A percentile compares a stretch with the other conserved stretches of the same genome.
Evolutionary conservation across 805 yeast genomes (phyloP).

Genomic region (Candida maris): DNA sequence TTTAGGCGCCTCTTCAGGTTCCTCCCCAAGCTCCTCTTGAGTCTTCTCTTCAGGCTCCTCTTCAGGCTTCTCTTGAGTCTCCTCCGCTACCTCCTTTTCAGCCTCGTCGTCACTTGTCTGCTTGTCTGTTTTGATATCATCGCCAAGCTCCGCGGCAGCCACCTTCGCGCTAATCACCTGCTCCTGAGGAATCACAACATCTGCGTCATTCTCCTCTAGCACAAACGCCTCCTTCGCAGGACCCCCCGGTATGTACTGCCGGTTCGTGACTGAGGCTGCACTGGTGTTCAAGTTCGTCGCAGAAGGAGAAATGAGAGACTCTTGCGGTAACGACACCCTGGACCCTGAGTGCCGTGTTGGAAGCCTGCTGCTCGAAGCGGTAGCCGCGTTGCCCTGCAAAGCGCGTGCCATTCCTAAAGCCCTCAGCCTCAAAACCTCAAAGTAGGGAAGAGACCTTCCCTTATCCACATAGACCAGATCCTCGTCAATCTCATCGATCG

Average conservation of each 20-base stretch:
- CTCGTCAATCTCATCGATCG: constrained; percentile 59
- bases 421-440: constrained; percentile 66
- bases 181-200: constrained; percentile 11
- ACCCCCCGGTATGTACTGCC: constrained; percentile 33
- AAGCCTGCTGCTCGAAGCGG: constrained; percentile 9
- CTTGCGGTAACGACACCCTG: constrained; percentile 29
- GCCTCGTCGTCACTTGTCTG: constrained; percentile 2
- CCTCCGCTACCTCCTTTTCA: constrained; percentile 7
- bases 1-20: constrained; percentile 2
- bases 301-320: constrained; percentile 31
- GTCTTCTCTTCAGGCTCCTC: constrained; percentile 11
- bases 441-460: constrained; percentile 51
- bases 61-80: constrained; percentile 13
- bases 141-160: constrained; percentile 5
- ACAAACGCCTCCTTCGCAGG: constrained; percentile 24
- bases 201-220: constrained; percentile 4
- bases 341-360: constrained; percentile 17
- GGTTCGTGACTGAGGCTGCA: constrained; percentile 25
- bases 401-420: constrained; percentile 39
- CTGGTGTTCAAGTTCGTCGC: constrained; percentile 15
- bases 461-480: constrained; percentile 42
- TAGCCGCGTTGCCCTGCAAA: constrained; percentile 3
- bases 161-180: constrained; percentile 9
- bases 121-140: constrained; percentile 5
- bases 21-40: constrained; percentile 1